These are phyloP conservation scores for Eucalyptus regnans DNA, from an alignment of 345 rosid species.

Conservation along the genomic window DNA sequence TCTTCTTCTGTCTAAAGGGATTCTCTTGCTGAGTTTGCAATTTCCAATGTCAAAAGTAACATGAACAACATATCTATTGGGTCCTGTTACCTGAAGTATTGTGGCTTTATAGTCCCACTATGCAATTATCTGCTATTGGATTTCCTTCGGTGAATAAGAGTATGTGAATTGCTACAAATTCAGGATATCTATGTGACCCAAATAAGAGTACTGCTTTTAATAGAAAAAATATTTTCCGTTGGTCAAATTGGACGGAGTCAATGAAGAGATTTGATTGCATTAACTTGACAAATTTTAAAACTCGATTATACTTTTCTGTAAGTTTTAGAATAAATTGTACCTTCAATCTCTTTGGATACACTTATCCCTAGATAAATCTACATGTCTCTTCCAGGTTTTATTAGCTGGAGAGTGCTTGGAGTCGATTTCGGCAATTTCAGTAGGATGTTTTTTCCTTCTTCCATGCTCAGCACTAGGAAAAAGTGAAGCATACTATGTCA, in stretches of 20 bases:
- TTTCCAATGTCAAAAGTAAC: not conserved
- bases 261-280: not conserved
- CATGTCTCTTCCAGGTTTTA: not conserved
- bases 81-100: not conserved
- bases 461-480: not conserved
- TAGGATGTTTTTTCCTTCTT: not conserved
- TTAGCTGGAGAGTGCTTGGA: not conserved
- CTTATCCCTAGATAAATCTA: not conserved
- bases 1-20: not conserved
- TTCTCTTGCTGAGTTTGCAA: not conserved
- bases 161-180: not conserved
- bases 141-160: not conserved
- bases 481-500: not conserved
- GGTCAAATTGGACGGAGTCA: not conserved
- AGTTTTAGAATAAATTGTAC: not conserved
- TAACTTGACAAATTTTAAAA: not conserved
- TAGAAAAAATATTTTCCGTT: accelerated
- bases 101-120: not conserved
- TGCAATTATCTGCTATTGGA: not conserved
- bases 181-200: not conserved
- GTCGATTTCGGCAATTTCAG: not conserved
- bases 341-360: not conserved
- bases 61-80: not conserved
- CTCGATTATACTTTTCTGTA: accelerated
- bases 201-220: not conserved